Evolutionary conservation across 441 rosid species (phyloP).

Genomic region (Flueggea neowawraea): DNA sequence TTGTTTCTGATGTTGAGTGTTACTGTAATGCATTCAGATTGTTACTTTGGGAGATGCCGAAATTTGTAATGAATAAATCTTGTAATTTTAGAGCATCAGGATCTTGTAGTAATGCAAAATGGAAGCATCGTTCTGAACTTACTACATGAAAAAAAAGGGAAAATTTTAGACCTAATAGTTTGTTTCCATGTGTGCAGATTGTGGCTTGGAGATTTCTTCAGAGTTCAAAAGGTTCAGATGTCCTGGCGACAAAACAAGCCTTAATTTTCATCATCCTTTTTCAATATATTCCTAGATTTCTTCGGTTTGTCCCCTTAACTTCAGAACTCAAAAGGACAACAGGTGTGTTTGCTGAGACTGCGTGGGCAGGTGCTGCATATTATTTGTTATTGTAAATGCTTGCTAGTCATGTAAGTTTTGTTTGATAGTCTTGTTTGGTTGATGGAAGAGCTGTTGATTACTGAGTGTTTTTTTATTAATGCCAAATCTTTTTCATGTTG

Average conservation of each 20-base stretch:
- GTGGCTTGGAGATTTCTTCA: slow-evolving; percentile 82
- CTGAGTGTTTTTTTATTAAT: not conserved
- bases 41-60: too few species aligned
- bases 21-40: too few species aligned
- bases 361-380: slow-evolving; percentile 98
- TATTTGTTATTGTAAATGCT: slow-evolving; percentile 95
- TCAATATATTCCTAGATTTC: slow-evolving; percentile 75
- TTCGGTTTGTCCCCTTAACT: slow-evolving; percentile 71
- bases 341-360: slow-evolving; percentile 96
- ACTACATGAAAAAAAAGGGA: too few species aligned
- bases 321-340: slow-evolving; percentile 94
- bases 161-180: too few species aligned
- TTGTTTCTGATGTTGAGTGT: too few species aligned
- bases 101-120: too few species aligned
- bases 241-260: slow-evolving; percentile 70
- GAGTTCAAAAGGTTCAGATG: slow-evolving; percentile 74
- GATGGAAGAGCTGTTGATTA: not conserved
- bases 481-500: not conserved
- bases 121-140: too few species aligned
- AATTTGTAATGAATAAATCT: too few species aligned
- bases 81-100: too few species aligned
- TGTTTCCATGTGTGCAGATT: slow-evolving; percentile 43
- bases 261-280: slow-evolving; percentile 60
- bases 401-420: slow-evolving; percentile 91
- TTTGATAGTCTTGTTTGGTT: slow-evolving; percentile 3